Evolutionary conservation across 441 rosid genomes (phyloP), one percentile per base, ranked within the genome.

Genomic region (Gossypium gossypioides): DNA sequence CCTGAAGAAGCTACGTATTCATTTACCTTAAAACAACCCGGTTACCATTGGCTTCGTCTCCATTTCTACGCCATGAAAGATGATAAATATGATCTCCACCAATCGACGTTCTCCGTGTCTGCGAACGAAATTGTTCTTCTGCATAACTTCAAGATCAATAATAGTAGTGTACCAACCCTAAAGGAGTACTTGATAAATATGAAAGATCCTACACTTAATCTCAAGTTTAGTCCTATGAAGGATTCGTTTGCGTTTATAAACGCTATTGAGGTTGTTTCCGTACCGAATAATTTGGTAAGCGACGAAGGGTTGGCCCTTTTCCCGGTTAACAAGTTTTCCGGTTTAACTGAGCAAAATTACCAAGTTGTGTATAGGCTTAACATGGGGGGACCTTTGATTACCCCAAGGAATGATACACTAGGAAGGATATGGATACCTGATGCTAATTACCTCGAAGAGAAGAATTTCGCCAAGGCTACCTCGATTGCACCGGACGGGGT

Each of bases 201-300:
- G 52, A 84, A 85, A 0, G 91, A 87, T 4, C 84, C 84, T 2
- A 75, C 76, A 8, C 78, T 92, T 18, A 74, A 83, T 16, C 66
- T 89, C 75, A 83, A 78, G 52, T 89, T 92, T 68, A 29, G 67
- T 0, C 99, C 95, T 1, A 75, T 80, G 86, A 85, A 82, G 82
- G 68, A 81, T 61, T 95, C 99, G 0, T 83, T 84, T 7, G 97
- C 99, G 27, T 91, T 92, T 65, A 76, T 94, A 76, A 88, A 92
- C 34, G 96, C 94, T 18, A 79, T 92, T 24, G 99, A 95, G 88
- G 81, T 95, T 21, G 91, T 95, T 70, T 91, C 96, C 1, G 97
- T 91, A 1, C 97, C 93, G 0, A 92, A 85, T 22, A 71, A 37
- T 67, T 57, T 84, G 76, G 76, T 89, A 58, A 13, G 83, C 8